Conservation (phyloP, 305 asterid species). For the Fraxinus paxiana region DNA sequence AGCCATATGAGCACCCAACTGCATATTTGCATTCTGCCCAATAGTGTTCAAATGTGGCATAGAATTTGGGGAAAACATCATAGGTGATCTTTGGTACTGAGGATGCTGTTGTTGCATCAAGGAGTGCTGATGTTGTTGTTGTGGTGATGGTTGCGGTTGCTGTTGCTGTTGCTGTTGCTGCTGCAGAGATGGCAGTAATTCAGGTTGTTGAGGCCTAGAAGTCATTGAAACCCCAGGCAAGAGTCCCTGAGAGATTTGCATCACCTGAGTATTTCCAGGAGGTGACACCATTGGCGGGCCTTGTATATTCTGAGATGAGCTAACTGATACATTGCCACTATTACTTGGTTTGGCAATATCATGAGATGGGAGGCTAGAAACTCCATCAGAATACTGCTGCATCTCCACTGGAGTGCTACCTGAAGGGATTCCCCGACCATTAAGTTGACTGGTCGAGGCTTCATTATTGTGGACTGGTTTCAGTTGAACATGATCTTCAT, state of each 20-base stretch:
- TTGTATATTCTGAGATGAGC: conserved; percentile 52
- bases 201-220: conserved; percentile 67
- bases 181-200: conserved; percentile 49
- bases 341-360: conserved; percentile 53
- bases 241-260: conserved; percentile 79
- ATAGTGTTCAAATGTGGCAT: conserved; percentile 55
- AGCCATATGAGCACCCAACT: conserved; percentile 53
- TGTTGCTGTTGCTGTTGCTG: conserved; percentile 15
- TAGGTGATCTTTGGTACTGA: conserved; percentile 72
- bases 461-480: conserved; percentile 48
- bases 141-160: not conserved
- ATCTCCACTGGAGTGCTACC: conserved; percentile 44
- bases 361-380: conserved; percentile 44
- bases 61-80: conserved; percentile 65
- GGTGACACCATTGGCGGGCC: conserved; percentile 59
- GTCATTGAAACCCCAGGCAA: conserved; percentile 51
- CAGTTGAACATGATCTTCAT: conserved; percentile 69
- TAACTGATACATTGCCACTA: conserved; percentile 40
- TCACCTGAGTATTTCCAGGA: conserved; percentile 56
- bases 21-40: conserved; percentile 61
- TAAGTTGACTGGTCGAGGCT: conserved; percentile 38
- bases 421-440: conserved; percentile 42
- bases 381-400: conserved; percentile 66
- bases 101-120: conserved; percentile 51
- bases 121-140: conserved; percentile 35